These are phyloP conservation scores for Potentilla sterilis DNA, from an alignment of 306 rosid genomes.

Conservation along the genomic window DNA sequence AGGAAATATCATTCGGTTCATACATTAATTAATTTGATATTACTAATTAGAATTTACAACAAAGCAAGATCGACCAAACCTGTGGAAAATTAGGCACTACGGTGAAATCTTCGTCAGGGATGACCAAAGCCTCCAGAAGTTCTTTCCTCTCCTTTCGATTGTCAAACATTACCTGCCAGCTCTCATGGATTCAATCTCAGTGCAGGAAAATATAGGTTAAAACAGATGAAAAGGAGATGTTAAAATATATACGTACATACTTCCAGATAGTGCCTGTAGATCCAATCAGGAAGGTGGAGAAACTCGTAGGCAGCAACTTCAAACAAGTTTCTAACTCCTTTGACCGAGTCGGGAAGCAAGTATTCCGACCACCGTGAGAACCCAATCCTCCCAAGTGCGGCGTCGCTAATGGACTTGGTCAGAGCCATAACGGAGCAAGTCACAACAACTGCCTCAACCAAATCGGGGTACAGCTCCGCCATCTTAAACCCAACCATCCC, in stretches of 20 bases:
- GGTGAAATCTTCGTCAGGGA: constrained; percentile 19
- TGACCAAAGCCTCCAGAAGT: constrained; percentile 32
- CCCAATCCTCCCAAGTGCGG: constrained; percentile 28
- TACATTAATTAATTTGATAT: no score
- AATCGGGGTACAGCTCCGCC: constrained; percentile 35
- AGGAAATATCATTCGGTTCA: no score
- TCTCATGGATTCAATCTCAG: not conserved
- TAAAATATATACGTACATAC: not conserved
- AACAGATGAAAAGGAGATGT: not conserved
- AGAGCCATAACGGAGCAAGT: constrained; percentile 32
- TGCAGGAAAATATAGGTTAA: no score
- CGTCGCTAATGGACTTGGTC: constrained; percentile 26
- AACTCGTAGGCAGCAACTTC: constrained; percentile 26
- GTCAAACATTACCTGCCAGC: constrained; percentile 34
- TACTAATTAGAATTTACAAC: not conserved
- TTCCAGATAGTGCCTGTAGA: constrained; percentile 33
- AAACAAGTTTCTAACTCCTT: constrained; percentile 17
- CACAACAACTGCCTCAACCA: constrained; percentile 41
- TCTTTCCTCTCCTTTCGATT: constrained; percentile 32
- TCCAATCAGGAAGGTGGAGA: constrained; percentile 27
- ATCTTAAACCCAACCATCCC: constrained; percentile 46
- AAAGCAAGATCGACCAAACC: constrained; percentile 16
- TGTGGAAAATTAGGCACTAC: constrained; percentile 16
- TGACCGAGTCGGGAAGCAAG: constrained; percentile 33
- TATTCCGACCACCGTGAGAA: constrained; percentile 24